Evolutionary conservation across 2,329 filamentous ascomycete species (phyloP), one percentile per base, ranked within the genome.

Genomic region (Sporothrix luriei): DNA sequence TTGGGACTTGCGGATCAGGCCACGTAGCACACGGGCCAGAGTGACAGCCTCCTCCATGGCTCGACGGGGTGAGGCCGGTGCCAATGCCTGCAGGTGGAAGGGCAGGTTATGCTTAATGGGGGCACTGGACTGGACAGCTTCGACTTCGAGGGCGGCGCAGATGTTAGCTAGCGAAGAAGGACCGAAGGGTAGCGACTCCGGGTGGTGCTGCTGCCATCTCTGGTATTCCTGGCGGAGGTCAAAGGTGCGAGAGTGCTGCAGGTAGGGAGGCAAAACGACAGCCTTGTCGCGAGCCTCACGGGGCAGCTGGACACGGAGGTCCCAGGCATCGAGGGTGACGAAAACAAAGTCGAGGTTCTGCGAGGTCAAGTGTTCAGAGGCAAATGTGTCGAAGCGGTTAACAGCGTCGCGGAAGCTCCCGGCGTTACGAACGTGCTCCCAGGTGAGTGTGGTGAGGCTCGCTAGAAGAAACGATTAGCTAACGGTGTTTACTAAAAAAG

Each of bases 71-170:
- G 94, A 98, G 33, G 95, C 94, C 55, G 95, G 95, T 64, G 95
- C 95, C 73, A 99, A 85, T 14, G 95, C 94, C 83, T 99, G 95
- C 72, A 99, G 85, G 79, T 99, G 95, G 83, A 99, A 99, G 13
- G 95, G 95, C 51, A 99, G 86, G 79, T 98, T 98, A 80, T 98
- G 95, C 82, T 98, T 99, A 82, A 99, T 98, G 57, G 95, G 95
- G 69, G 95, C 94, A 77, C 94, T 98, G 13, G 94, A 94, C 82
- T 98, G 94, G 49, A 99, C 93, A 69, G 96, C 94, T 81, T 99
- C 95, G 62, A 99, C 95, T 82, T 99, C 95, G 68, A 99, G 89
- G 68, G 95, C 95, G 73, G 95, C 95, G 83, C 95, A 99, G 79
- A 99, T 99, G 81, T 98, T 98, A 76, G 94, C 91, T 74, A 99